Base-by-base conservation (phyloP, 2,329 filamentous ascomycete species). In the Orbilia javanica region DNA sequence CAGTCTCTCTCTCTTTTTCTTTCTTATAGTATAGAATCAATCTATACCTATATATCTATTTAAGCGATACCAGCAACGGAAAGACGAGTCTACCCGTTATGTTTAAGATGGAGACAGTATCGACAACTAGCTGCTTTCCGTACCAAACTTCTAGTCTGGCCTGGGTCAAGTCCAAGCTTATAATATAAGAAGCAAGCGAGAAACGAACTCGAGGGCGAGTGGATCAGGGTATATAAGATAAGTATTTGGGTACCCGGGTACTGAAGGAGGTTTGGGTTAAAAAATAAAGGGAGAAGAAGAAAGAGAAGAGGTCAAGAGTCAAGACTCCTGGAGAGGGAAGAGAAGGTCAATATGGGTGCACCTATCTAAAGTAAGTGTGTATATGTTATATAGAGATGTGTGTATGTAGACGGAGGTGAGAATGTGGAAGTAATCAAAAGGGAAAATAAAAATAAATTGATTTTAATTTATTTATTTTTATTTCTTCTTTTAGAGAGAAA, bases 291-390 rank as follows among this genome's bases (percentile, higher is more conserved):
- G n/a, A 44, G 7, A 44, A n/a, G 39, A 44, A 44, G 7, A n/a
- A 44, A 4, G 13, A n/a, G 7, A 44, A 36, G 34, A 10, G 13
- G 34, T n/a, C n/a, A n/a, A n/a, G 13, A 36, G 34, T 36, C 34
- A 11, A 10, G 34, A 18, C 18, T 34, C 31, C 53, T 20, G 8
- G 53, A 39, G 25, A 39, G 13, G 39, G 48, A 70, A 66, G 60
- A 46, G 20, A 36, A 27, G 39, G n/a, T n/a, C n/a, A n/a, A n/a
- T 18, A 18, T 18, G 65, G 29, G 25, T 55, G n/a, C n/a, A 39
- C 15, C 4, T 71, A 57, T 48, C n/a, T n/a, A n/a, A n/a, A n/a
- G n/a, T n/a, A n/a, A n/a, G 22, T 53, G 18, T 63, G 31, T 53
- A 27, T 57, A 52, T 62, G 1, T 2, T 42, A 42, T 42, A 42